Evolutionary conservation across 1,284 basidiomycete genomes (phyloP), one percentile per base, ranked within the genome.

Genomic region (Wolfiporia cocos): DNA sequence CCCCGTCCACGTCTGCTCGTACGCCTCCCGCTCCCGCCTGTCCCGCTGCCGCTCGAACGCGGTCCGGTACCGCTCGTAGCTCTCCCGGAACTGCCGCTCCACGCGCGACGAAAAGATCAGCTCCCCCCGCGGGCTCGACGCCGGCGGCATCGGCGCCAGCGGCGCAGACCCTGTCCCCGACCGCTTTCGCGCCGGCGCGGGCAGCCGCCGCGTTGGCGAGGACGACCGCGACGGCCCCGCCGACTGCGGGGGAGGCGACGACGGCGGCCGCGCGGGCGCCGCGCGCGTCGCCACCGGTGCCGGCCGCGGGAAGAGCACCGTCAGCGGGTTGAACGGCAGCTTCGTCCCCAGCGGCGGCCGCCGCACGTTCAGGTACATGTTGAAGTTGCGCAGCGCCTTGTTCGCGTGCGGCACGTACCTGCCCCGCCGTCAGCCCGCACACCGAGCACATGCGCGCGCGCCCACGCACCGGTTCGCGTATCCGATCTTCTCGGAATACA

Each of bases 381-480:
- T 98, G 63, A 97, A 87, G 20, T 83, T 87, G 20, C 95, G 78
- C 22, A 99, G 70, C 0, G 93, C 83, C 33, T 86, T 80, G 64
- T 99, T 99, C 9, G 94, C 92, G 55, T 98, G 95, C 1, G 92
- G 94, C 15, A 98, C 90, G 59, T 98, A 99, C 68, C 92, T 95
- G 58, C 31, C 39, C 34, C 17, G 37, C 35, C 47, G 43, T 33
- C 6, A 33, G 15, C 31, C 10, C 31, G 31, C 7, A 15, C 17
- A 11, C 31, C 9, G 15, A 7, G 31, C 31, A 7, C 26, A 37
- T 38, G 38, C 37, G 43, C 29, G 18, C 44, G 22, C 22, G 41
- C 42, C 39, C 24, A 44, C 48, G 46, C 39, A 63, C 93, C 87
- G 86, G 67, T 97, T 93, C 7, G 95, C 93, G 57, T 97, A 97